phyloP scores from a whole-genome alignment of 73 alveolate genomes.

The Paramecium primaurelia region DNA sequence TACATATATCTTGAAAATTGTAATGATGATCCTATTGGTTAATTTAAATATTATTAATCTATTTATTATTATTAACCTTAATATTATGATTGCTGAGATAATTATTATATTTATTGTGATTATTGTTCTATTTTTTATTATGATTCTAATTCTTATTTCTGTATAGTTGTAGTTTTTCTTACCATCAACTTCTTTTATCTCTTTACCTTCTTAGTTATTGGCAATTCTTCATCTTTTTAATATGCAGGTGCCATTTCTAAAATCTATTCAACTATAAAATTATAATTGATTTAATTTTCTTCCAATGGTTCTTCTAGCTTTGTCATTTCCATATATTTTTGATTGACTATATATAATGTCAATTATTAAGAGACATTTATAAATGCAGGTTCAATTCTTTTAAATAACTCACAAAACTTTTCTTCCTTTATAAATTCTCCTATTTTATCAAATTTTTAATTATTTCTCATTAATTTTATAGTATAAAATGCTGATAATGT shows the following conservation, averaged over 20 bases:
- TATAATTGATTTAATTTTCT: neutral
- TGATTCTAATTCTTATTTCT: neutral
- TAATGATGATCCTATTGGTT: neutral
- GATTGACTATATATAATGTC: neutral
- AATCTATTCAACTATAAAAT: slow-evolving; percentile 9
- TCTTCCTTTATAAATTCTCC: slow-evolving; percentile 39
- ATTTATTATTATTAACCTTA: neutral
- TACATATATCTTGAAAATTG: neutral
- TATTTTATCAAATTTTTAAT: neutral
- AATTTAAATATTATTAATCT: neutral
- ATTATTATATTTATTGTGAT: neutral
- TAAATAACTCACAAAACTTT: neutral
- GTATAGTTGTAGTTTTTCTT: neutral
- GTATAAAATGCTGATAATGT: neutral
- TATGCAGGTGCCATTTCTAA: slow-evolving; percentile 48
- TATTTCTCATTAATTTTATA: neutral
- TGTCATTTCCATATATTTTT: neutral
- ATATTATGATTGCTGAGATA: neutral
- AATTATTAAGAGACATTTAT: neutral
- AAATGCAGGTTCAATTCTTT: neutral
- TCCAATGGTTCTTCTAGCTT: neutral
- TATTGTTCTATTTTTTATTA: neutral
- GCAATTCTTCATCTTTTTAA: slow-evolving; percentile 16
- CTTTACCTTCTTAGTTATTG: neutral
- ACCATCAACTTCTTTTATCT: neutral